Evolutionary conservation across 495 filamentous ascomycete species (phyloP).

Genomic region (Astrothelium subdiscretum): DNA sequence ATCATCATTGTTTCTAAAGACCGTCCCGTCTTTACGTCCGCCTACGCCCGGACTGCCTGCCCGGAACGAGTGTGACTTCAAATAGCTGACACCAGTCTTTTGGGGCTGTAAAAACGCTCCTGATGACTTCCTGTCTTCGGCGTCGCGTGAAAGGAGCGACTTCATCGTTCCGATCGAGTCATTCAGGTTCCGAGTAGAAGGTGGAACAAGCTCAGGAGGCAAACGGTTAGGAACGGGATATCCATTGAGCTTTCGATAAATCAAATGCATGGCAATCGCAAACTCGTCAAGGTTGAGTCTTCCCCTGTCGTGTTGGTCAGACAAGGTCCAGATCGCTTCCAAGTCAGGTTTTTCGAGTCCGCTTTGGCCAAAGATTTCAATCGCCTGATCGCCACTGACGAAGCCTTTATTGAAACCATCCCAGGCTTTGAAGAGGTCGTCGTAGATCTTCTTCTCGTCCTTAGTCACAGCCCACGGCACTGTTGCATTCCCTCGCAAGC

Average conservation of each 20-base stretch:
- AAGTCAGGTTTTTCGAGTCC: constrained; percentile 81
- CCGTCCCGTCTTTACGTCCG: constrained; percentile 84
- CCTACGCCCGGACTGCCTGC: constrained; percentile 32
- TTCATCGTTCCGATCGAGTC: constrained; percentile 89
- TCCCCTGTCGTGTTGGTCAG: constrained; percentile 86
- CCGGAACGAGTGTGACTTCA: constrained; percentile 91
- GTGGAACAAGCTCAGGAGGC: constrained; percentile 88
- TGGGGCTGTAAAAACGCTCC: constrained; percentile 83
- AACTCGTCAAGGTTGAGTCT: constrained; percentile 96
- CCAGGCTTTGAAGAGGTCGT: constrained; percentile 92
- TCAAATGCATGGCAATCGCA: constrained; percentile 97
- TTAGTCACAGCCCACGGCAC: constrained; percentile 99
- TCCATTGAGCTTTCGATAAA: constrained; percentile 91
- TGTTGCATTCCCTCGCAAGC: constrained; percentile 82
- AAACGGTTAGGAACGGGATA: constrained; percentile 88
- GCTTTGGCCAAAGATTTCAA: constrained; percentile 96
- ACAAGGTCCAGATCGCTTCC: constrained; percentile 89
- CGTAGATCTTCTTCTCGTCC: constrained; percentile 95
- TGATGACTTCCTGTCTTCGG: constrained; percentile 68
- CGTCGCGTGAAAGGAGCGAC: constrained; percentile 81
- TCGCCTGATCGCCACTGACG: constrained; percentile 83
- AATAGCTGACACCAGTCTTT: constrained; percentile 92
- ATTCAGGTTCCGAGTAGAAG: constrained; percentile 87
- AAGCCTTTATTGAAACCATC: constrained; percentile 91
- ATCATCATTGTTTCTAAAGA: constrained; percentile 93